phyloP scores from a whole-genome alignment of 176 grass and related monocot genomes.

The Oryza rufipogon region DNA sequence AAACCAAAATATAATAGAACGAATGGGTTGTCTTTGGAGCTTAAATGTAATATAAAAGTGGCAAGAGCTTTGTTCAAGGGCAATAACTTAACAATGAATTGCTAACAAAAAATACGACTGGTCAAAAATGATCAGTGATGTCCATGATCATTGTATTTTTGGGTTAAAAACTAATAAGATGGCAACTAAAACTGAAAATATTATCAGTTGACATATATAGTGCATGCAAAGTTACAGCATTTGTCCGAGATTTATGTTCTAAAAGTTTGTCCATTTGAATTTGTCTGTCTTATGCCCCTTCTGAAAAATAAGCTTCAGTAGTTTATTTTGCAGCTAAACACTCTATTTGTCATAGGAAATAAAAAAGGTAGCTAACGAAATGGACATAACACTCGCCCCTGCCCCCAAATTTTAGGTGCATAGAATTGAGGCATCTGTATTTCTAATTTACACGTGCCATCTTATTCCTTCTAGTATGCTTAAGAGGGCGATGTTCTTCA shows the following conservation, averaged over 20 bases:
- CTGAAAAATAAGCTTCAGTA: neutral
- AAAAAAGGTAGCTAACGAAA: neutral
- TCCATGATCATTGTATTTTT: neutral
- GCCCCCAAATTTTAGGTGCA: neutral
- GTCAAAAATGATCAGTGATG: neutral
- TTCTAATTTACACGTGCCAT: neutral
- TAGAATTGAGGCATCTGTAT: neutral
- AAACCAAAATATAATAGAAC: neutral
- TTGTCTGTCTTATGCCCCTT: neutral
- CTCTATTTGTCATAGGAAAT: neutral
- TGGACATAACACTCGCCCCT: neutral
- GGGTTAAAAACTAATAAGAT: slow-evolving; percentile 20
- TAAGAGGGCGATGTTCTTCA: neutral
- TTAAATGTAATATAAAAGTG: slow-evolving; percentile 15
- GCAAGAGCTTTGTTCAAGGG: neutral
- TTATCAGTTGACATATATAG: slow-evolving; percentile 1
- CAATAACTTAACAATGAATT: neutral
- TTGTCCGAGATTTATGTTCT: neutral
- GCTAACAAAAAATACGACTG: slow-evolving; percentile 15
- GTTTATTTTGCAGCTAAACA: neutral
- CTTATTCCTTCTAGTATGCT: neutral
- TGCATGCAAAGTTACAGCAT: neutral
- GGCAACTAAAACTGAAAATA: neutral
- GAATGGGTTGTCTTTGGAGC: neutral
- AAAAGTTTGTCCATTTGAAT: neutral